phyloP scores from a whole-genome alignment of 768 basidiomycete genomes.

The Lyophyllum atratum region DNA sequence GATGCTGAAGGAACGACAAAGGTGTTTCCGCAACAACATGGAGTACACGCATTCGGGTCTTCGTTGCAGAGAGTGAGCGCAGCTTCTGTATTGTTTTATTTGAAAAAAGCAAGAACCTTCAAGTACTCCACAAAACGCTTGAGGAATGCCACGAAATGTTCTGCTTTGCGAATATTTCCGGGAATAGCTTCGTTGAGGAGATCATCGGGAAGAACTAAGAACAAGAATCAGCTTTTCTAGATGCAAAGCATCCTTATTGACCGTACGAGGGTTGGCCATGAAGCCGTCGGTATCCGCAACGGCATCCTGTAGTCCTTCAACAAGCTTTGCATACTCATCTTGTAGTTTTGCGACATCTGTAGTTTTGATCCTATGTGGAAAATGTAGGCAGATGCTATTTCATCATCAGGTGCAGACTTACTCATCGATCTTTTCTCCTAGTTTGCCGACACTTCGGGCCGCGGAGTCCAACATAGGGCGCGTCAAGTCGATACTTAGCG shows the following conservation, averaged over 20 bases:
- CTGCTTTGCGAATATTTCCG: conserved; percentile 97
- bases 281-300: conserved; percentile 77
- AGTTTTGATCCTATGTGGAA: conserved; percentile 76
- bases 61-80: neutral
- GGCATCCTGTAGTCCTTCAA: conserved; percentile 89
- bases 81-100: neutral
- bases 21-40: conserved; percentile 99
- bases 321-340: conserved; percentile 94
- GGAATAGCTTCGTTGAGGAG: conserved; percentile 94
- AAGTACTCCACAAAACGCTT: conserved; percentile 99
- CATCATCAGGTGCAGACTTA: conserved; percentile 35
- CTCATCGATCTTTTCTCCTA: conserved; percentile 96
- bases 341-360: conserved; percentile 94
- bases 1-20: conserved; percentile 92
- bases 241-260: neutral
- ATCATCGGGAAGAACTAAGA: conserved; percentile 89
- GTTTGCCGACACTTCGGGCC: conserved; percentile 78
- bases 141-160: conserved; percentile 98
- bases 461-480: conserved; percentile 98
- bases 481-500: conserved; percentile 94
- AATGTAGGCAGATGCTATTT: neutral
- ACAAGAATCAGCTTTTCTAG: conserved; percentile 1
- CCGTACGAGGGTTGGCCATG: conserved; percentile 84
- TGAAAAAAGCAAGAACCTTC: conserved; percentile 70
- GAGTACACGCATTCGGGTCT: conserved; percentile 99